Conservation (phyloP, 345 rosid genomes). For the Pistacia vera region DNA sequence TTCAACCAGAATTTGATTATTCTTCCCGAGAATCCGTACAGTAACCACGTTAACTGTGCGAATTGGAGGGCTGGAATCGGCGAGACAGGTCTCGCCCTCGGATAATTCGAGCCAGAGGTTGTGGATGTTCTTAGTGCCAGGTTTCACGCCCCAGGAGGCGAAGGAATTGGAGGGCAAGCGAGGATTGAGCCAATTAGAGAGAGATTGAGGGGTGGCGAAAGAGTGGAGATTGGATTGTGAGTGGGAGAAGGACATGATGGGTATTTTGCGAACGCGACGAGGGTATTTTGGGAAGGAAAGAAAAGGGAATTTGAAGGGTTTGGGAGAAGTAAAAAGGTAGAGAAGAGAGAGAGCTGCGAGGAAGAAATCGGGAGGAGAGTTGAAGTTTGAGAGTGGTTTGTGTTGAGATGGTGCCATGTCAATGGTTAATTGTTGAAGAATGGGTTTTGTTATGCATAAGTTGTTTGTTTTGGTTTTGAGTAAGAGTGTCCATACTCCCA, state of each 20-base stretch:
- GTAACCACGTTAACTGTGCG: conserved; percentile 82
- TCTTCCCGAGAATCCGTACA: conserved; percentile 49
- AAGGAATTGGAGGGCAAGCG: conserved; percentile 83
- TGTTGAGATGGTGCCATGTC: background rate
- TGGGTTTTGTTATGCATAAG: too few species aligned
- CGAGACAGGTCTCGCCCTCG: conserved; percentile 61
- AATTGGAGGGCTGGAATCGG: conserved; percentile 47
- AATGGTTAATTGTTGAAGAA: background rate
- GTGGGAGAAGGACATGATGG: conserved; percentile 47
- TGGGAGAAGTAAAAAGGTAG: conserved; percentile 43
- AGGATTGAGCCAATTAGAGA: conserved; percentile 86
- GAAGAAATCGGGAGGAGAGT: conserved; percentile 40
- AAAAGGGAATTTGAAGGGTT: conserved; percentile 38
- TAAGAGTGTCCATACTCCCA: too few species aligned
- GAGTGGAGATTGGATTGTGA: conserved; percentile 24
- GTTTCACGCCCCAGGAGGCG: conserved; percentile 86
- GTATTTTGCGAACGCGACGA: conserved; percentile 48
- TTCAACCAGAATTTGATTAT: conserved; percentile 55
- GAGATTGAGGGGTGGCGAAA: conserved; percentile 74
- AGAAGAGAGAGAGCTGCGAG: conserved; percentile 42
- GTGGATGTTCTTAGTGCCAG: conserved; percentile 94
- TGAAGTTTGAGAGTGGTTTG: conserved; percentile 10
- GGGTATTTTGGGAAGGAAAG: conserved; percentile 40
- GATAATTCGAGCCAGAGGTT: conserved; percentile 86
- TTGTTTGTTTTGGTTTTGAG: too few species aligned